Evolutionary conservation across 495 filamentous ascomycete species (phyloP).

Genomic region (Viridothelium virens): DNA sequence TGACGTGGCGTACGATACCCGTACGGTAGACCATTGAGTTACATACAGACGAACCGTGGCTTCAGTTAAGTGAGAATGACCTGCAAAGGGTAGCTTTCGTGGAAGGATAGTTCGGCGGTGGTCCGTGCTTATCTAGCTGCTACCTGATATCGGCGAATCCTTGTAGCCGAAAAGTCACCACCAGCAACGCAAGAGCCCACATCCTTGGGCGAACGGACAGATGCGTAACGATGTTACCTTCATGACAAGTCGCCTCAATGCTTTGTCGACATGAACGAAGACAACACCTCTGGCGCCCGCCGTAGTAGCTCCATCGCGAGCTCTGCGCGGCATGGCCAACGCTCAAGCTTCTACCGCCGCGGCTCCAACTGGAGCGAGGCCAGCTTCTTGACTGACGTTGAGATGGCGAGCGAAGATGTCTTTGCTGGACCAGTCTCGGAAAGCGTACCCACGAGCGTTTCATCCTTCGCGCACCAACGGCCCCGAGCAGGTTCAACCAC

Average conservation of each 20-base stretch:
- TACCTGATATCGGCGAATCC: not conserved
- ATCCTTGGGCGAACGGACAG: too few species aligned
- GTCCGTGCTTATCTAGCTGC: too few species aligned
- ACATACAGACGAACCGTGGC: too few species aligned
- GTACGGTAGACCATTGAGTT: too few species aligned
- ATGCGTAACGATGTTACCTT: not conserved
- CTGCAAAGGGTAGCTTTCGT: too few species aligned
- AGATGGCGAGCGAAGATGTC: constrained; percentile 97
- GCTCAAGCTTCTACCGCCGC: constrained; percentile 40
- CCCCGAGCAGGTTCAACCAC: constrained; percentile 67
- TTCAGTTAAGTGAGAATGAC: too few species aligned
- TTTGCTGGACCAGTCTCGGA: constrained; percentile 92
- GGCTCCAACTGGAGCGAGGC: constrained; percentile 70
- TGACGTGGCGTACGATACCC: too few species aligned
- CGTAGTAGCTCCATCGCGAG: constrained; percentile 8
- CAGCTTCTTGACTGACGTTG: constrained; percentile 89
- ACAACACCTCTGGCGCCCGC: not conserved
- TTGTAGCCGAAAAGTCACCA: not conserved
- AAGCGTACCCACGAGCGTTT: constrained; percentile 82
- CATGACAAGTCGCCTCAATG: not conserved
- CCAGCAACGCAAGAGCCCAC: too few species aligned
- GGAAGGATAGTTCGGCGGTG: too few species aligned
- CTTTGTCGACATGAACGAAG: not conserved
- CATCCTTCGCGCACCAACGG: constrained; percentile 76
- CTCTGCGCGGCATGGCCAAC: not conserved